Evolutionary conservation across 768 basidiomycete species (phyloP), one percentile per base, ranked within the genome.

Genomic region (Naganishia kalamii): DNA sequence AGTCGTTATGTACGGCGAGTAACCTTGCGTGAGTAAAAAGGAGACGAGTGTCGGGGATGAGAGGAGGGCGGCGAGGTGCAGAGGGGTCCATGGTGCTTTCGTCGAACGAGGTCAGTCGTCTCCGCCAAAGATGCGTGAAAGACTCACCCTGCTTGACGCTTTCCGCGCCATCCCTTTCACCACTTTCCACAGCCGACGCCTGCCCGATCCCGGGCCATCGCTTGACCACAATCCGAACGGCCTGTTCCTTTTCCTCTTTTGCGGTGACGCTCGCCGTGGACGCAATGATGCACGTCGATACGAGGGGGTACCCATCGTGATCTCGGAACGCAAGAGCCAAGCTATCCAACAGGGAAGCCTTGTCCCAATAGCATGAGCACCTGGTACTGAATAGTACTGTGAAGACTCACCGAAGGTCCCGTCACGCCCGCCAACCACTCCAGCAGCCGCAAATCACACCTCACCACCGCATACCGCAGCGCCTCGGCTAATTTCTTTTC

Each of bases 11-110:
- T 89, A 86, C 0, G 89, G 86, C 27, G 90, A 92, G 68, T 90
- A 90, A 49, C 91, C 90, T 70, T 91, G 89, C 12, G 90, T 94
- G 80, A 98, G 87, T 25, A 99, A 82, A 81, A 91, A 88, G 0
- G 92, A 91, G 23, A 98, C 84, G 23, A 98, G 81, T 2, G 92
- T 92, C 2, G 93, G 89, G 33, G 94, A 92, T 13, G 90, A 86
- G 40, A 90, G 81, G 59, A 98, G 79, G 8, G 89, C 89, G 8
- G 94, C 91, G 79, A 94, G 87, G 72, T 97, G 94, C 13, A 99
- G 82, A 3, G 93, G 86, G 11, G 90, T 92, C 96, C 96, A 98
- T 35, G 94, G 93, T 66, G 85, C 92, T 44, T n/a, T n/a, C n/a
- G n/a, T n/a, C n/a, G n/a, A n/a, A 49, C 37, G 17, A 8, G 7